A percentile compares a stretch with the other conserved stretches of the same genome.
Evolutionary conservation across 179 eudicot genomes (phyloP).

Genomic region (Vitellaria paradoxa): DNA sequence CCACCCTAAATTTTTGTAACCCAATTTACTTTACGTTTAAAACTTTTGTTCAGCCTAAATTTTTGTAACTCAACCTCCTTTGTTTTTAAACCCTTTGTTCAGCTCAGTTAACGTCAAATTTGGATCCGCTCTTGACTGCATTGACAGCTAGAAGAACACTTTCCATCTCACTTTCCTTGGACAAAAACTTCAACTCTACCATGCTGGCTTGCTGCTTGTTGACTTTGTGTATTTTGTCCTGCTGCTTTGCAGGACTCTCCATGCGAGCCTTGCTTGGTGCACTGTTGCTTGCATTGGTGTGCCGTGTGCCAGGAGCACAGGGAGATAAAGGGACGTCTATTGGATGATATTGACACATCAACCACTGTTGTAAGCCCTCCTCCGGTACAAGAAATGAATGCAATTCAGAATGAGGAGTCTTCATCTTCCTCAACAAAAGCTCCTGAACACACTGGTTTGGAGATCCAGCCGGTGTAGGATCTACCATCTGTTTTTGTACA

Average conservation of each 20-base stretch:
- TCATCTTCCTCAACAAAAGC: constrained; percentile 32
- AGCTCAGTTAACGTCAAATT: too few relatives aligned
- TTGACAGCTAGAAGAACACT: not conserved
- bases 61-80: too few relatives aligned
- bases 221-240: not conserved
- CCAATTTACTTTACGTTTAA: too few relatives aligned
- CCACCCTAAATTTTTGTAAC: too few relatives aligned
- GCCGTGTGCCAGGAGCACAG: constrained; percentile 81
- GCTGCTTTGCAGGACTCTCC: constrained; percentile 47
- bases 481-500: not conserved
- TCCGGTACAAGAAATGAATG: constrained; percentile 54
- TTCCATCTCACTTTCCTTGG: not conserved
- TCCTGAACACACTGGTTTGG: constrained; percentile 26
- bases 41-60: too few relatives aligned
- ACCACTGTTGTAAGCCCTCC: constrained; percentile 53
- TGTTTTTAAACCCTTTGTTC: too few relatives aligned
- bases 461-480: constrained; percentile 35
- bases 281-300: constrained; percentile 77
- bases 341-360: constrained; percentile 26
- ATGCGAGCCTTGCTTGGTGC: constrained; percentile 72
- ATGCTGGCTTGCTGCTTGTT: not conserved
- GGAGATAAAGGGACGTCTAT: constrained; percentile 53
- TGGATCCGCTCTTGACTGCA: too few relatives aligned
- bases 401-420: constrained; percentile 21
- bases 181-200: not conserved